Conservation (phyloP, 345 rosid genomes). For the Moringa oleifera region DNA sequence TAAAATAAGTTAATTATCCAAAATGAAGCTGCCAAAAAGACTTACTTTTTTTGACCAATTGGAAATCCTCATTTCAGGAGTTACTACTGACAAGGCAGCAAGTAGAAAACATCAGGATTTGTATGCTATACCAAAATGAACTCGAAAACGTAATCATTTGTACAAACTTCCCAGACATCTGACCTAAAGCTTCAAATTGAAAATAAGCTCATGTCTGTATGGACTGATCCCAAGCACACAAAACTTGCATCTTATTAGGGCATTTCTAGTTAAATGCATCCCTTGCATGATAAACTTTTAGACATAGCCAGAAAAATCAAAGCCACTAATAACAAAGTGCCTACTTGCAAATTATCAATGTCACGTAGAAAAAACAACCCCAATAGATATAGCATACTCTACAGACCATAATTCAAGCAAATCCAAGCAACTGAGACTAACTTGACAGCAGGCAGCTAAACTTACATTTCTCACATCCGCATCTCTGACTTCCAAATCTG, state of each 20-base stretch:
- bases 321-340: neutral
- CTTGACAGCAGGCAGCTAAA: neutral
- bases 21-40: no score
- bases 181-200: no score
- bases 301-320: neutral
- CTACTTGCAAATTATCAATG: neutral
- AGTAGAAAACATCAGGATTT: no score
- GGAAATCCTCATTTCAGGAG: no score
- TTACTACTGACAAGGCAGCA: no score
- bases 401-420: neutral
- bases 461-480: constrained; percentile 91
- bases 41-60: no score
- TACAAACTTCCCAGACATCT: no score
- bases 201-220: neutral
- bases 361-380: neutral
- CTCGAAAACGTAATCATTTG: no score
- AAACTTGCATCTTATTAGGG: neutral
- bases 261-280: neutral
- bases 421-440: neutral
- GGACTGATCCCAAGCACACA: neutral
- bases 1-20: no score
- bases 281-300: neutral
- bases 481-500: constrained; percentile 86
- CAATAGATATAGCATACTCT: neutral
- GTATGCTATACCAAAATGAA: no score